Evolutionary conservation across 2,329 filamentous ascomycete genomes (phyloP).

Genomic region (Diplodia sapinea): DNA sequence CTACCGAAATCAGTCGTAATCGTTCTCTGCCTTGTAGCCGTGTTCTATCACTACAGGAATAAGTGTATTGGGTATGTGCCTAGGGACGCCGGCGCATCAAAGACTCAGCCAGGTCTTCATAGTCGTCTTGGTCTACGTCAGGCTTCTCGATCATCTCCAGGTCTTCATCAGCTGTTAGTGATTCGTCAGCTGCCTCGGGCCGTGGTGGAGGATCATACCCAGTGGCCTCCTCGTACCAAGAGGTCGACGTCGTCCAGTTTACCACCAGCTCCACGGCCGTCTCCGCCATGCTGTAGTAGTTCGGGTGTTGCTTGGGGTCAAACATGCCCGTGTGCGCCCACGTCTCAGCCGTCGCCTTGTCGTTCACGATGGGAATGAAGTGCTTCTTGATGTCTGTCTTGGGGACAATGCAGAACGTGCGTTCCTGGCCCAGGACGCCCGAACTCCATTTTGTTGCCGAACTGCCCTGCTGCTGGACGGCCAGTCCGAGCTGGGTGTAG

Average conservation of each 20-base stretch:
- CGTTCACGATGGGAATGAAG: conserved; percentile 66
- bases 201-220: conserved; percentile 22
- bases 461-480: conserved; percentile 56
- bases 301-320: conserved; percentile 72
- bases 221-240: conserved; percentile 64
- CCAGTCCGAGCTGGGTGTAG: conserved; percentile 81
- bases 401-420: conserved; percentile 83
- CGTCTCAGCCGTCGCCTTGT: conserved; percentile 78
- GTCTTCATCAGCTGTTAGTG: conserved; percentile 30
- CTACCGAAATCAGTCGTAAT: conserved; percentile 1
- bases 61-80: conserved; percentile 12
- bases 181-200: conserved; percentile 26
- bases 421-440: conserved; percentile 69
- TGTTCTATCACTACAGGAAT: conserved; percentile 14
- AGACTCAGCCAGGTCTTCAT: conserved; percentile 30
- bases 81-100: conserved; percentile 23
- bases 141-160: conserved; percentile 37
- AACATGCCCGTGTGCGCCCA: conserved; percentile 84
- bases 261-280: conserved; percentile 69
- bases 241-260: conserved; percentile 63
- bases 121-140: conserved; percentile 32
- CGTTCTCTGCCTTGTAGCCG: not conserved
- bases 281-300: conserved; percentile 70
- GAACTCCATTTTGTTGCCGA: conserved; percentile 55
- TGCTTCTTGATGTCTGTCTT: conserved; percentile 43